A percentile compares a stretch with the other conserved stretches of the same genome.
phyloP scores from a whole-genome alignment of 2,329 filamentous ascomycete species.

The Claviceps sp. region DNA sequence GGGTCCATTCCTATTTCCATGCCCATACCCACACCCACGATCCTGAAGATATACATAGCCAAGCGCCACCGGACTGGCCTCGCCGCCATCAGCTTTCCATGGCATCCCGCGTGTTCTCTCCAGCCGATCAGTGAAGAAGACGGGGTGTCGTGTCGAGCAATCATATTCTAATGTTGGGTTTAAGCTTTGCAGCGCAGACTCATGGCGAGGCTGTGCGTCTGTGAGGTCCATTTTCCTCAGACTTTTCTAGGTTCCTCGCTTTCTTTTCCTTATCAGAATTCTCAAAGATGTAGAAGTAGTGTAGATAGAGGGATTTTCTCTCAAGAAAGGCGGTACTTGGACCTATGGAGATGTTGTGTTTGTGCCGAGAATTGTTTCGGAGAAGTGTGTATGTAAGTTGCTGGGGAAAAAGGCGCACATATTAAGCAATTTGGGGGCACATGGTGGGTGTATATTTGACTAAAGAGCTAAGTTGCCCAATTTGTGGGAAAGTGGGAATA shows the following conservation, averaged over 20 bases:
- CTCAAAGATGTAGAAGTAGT: no score
- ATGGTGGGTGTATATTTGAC: no score
- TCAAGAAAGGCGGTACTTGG: no score
- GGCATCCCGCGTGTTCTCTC: conserved; percentile 36
- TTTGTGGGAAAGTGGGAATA: no score
- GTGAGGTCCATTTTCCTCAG: not conserved
- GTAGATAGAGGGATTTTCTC: no score
- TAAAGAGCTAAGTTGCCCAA: no score
- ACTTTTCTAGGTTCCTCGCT: not conserved
- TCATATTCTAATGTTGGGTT: conserved; percentile 26
- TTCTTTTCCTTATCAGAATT: no score
- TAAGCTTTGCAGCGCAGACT: conserved; percentile 4
- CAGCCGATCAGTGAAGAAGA: conserved; percentile 59
- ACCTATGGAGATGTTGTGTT: no score
- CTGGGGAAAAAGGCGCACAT: not conserved
- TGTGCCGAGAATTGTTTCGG: no score
- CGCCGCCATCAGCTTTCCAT: conserved; percentile 6
- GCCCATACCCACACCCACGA: not conserved
- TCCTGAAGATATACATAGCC: conserved; percentile 46
- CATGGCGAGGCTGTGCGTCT: not conserved
- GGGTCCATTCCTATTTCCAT: not conserved
- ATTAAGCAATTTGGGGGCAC: no score
- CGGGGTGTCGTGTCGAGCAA: conserved; percentile 52
- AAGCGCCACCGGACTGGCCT: conserved; percentile 38
- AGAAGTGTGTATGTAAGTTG: no score